Conservation (phyloP, 345 rosid genomes). For the Mangifera indica region DNA sequence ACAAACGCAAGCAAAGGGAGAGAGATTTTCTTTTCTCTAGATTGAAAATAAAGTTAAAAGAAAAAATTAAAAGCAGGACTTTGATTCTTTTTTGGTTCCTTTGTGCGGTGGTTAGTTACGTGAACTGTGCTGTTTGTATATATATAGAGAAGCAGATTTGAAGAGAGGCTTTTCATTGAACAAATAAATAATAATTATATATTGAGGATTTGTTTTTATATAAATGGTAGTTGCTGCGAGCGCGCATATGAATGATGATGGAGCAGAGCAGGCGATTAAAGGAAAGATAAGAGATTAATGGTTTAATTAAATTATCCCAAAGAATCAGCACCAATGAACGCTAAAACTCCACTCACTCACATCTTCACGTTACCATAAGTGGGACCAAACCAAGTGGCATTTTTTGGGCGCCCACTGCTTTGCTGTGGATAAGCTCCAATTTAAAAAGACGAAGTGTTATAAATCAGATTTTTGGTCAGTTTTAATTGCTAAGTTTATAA, state of each 20-base stretch:
- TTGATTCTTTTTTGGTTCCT: slow-evolving; percentile 21
- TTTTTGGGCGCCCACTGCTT: slow-evolving; percentile 18
- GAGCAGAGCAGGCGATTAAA: background rate
- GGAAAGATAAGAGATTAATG: background rate
- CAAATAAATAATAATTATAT: background rate
- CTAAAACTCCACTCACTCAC: background rate
- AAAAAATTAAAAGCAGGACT: background rate
- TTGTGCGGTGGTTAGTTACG: slow-evolving; percentile 18
- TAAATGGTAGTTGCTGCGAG: background rate
- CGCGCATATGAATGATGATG: slow-evolving; percentile 6
- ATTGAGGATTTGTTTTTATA: background rate
- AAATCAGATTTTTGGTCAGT: no score
- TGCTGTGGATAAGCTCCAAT: slow-evolving; percentile 18
- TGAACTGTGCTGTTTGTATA: slow-evolving; percentile 3
- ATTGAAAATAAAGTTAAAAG: background rate
- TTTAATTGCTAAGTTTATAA: no score
- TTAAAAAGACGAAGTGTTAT: slow-evolving; percentile 15
- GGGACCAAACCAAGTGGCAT: slow-evolving; percentile 15
- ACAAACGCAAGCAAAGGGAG: background rate
- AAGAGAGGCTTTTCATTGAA: background rate
- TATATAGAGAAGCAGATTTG: slow-evolving; percentile 20
- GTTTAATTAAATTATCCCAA: slow-evolving; percentile 18
- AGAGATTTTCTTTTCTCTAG: background rate
- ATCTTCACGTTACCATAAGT: background rate
- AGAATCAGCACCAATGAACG: slow-evolving; percentile 13